A percentile compares a stretch with the other conserved stretches of the same genome.
Conservation (phyloP, 2,329 filamentous ascomycete species). For the Dendryphion nanum region DNA sequence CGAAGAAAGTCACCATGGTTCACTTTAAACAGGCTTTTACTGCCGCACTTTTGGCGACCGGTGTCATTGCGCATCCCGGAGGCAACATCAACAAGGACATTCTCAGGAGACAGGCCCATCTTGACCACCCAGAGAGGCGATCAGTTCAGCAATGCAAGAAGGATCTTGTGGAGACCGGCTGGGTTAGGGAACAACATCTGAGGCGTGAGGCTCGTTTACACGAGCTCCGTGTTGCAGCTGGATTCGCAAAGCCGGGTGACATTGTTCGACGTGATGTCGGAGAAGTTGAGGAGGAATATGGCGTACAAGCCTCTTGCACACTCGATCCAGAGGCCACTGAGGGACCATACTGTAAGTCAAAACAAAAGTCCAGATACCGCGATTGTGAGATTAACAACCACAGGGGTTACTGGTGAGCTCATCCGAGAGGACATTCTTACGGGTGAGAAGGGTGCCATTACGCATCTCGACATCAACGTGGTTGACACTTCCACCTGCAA, state of each 20-base stretch:
- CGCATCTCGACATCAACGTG: slow-evolving; percentile 55
- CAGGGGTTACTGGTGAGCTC: slow-evolving; percentile 50
- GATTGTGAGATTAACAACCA: not conserved
- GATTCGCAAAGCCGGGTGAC: slow-evolving; percentile 30
- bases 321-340: slow-evolving; percentile 33
- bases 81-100: slow-evolving; percentile 37
- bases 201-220: slow-evolving; percentile 39
- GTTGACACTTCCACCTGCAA: slow-evolving; percentile 55
- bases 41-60: slow-evolving; percentile 23
- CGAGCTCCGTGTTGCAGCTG: slow-evolving; percentile 37
- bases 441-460: slow-evolving; percentile 48
- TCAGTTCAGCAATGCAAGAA: slow-evolving; percentile 34
- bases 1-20: slow-evolving; percentile 23
- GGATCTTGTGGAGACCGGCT: slow-evolving; percentile 29
- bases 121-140: slow-evolving; percentile 39
- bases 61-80: slow-evolving; percentile 39
- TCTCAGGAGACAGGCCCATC: slow-evolving; percentile 28
- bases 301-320: slow-evolving; percentile 28
- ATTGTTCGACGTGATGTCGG: slow-evolving; percentile 26
- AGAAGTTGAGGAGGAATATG: slow-evolving; percentile 26
- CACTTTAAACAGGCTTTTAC: slow-evolving; percentile 22
- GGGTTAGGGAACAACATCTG: slow-evolving; percentile 34
- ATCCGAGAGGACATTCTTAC: slow-evolving; percentile 52
- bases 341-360: slow-evolving; percentile 32
- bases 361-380: not conserved